Evolutionary conservation across 805 yeast genomes (phyloP).

Genomic region (Schwanniomyces polymorphus): DNA sequence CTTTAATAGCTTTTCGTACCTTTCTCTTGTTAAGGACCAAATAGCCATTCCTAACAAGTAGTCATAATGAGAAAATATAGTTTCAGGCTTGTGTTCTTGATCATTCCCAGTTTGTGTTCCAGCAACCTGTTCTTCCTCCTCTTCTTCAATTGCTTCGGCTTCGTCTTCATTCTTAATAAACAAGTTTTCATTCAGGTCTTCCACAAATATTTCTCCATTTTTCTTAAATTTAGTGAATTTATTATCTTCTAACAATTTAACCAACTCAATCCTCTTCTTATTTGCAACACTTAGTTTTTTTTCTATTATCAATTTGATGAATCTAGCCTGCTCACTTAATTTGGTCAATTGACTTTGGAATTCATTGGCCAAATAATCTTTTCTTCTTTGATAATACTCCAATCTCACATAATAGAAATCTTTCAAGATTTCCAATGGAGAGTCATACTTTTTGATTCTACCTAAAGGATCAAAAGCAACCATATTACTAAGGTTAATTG

Average conservation of each 20-base stretch:
- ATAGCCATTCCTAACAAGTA: conserved; percentile 89
- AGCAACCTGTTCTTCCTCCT: conserved; percentile 29
- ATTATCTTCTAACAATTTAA: conserved; percentile 58
- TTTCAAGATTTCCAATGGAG: conserved; percentile 70
- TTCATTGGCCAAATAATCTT: conserved; percentile 70
- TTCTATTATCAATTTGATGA: conserved; percentile 87
- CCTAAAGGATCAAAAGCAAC: conserved; percentile 93
- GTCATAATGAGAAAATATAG: conserved; percentile 69
- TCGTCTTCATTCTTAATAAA: conserved; percentile 31
- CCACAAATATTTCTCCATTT: conserved; percentile 61
- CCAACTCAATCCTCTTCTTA: conserved; percentile 63
- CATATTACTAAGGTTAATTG: conserved; percentile 80
- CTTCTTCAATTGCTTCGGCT: conserved; percentile 47
- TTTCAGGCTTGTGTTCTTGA: conserved; percentile 50
- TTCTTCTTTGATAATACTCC: conserved; percentile 88
- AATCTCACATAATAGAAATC: conserved; percentile 87
- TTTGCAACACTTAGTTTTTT: conserved; percentile 69
- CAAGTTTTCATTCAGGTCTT: conserved; percentile 23
- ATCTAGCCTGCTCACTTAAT: conserved; percentile 81
- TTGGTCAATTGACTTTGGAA: conserved; percentile 74
- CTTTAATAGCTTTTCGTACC: conserved; percentile 74
- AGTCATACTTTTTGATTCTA: conserved; percentile 77
- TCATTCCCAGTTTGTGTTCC: conserved; percentile 24
- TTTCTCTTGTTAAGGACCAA: conserved; percentile 89
- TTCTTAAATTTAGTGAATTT: conserved; percentile 79